Conservation (phyloP, 2,329 filamentous ascomycete species). For the Pseudogymnoascus sp. region DNA sequence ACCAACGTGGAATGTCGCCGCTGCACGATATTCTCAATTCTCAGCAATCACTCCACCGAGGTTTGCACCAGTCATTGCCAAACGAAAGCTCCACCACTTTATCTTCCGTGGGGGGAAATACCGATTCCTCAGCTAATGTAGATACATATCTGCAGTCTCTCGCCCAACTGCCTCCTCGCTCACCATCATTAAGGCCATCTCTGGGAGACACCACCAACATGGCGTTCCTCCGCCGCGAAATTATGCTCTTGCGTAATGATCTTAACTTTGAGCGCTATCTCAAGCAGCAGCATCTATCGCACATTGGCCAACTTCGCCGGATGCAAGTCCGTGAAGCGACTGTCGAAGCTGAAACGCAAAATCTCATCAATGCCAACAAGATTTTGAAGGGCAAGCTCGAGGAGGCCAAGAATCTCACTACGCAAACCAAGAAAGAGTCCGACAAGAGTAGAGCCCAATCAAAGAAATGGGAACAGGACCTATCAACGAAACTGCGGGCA, state of each 20-base stretch:
- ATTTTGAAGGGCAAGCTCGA: conserved; percentile 66
- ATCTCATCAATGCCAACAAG: conserved; percentile 70
- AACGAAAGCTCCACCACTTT: conserved; percentile 50
- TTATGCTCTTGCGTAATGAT: conserved; percentile 72
- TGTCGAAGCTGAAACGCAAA: conserved; percentile 75
- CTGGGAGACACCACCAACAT: conserved; percentile 36
- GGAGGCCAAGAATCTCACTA: conserved; percentile 64
- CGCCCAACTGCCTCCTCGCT: conserved; percentile 20
- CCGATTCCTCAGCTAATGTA: conserved; percentile 22
- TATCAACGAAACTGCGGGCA: conserved; percentile 58
- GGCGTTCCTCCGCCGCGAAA: conserved; percentile 61
- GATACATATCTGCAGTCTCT: conserved; percentile 26
- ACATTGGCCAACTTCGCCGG: conserved; percentile 71
- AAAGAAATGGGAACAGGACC: conserved; percentile 71
- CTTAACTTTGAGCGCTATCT: conserved; percentile 78
- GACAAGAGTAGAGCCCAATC: conserved; percentile 65
- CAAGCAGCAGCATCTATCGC: conserved; percentile 74
- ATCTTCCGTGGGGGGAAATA: conserved; percentile 21
- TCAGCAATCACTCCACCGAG: conserved; percentile 52
- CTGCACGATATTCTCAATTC: conserved; percentile 55
- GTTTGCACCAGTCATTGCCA: conserved; percentile 47
- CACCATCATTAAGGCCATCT: conserved; percentile 26
- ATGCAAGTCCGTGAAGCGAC: conserved; percentile 71
- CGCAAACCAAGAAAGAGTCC: conserved; percentile 64
- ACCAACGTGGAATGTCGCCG: conserved; percentile 27